These are phyloP conservation scores for Fraxinus platypoda DNA, from an alignment of 305 asterid genomes.

Conservation along the genomic window DNA sequence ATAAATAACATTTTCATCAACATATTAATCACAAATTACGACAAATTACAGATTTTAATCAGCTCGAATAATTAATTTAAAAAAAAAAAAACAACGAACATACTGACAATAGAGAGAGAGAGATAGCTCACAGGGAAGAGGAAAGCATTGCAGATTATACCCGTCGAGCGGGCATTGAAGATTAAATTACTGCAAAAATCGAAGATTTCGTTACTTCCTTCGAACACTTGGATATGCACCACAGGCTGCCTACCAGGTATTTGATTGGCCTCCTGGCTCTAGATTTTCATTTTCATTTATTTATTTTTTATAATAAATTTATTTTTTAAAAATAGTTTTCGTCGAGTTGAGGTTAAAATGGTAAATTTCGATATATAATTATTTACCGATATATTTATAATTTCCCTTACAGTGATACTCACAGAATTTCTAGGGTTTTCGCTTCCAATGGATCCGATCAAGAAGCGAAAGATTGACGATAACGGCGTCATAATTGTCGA, in stretches of 20 bases:
- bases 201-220: background rate
- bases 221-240: background rate
- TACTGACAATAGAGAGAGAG: background rate
- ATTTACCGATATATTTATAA: background rate
- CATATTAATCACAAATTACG: background rate
- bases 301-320: no score
- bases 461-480: slow-evolving; percentile 69
- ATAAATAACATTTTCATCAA: background rate
- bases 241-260: background rate
- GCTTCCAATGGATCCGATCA: slow-evolving; percentile 49
- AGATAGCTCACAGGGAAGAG: slow-evolving; percentile 39
- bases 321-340: background rate
- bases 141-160: slow-evolving; percentile 46
- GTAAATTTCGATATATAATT: background rate
- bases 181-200: background rate
- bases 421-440: slow-evolving; percentile 14
- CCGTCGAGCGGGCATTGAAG: slow-evolving; percentile 12
- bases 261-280: background rate
- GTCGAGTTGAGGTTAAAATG: background rate
- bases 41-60: background rate
- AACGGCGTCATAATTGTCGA: slow-evolving; percentile 43
- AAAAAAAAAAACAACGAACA: background rate
- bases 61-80: background rate
- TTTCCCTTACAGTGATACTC: background rate
- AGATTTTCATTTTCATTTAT: background rate